Base-by-base conservation (phyloP, 2,329 filamentous ascomycete species). In the Talaromyces piceae region DNA sequence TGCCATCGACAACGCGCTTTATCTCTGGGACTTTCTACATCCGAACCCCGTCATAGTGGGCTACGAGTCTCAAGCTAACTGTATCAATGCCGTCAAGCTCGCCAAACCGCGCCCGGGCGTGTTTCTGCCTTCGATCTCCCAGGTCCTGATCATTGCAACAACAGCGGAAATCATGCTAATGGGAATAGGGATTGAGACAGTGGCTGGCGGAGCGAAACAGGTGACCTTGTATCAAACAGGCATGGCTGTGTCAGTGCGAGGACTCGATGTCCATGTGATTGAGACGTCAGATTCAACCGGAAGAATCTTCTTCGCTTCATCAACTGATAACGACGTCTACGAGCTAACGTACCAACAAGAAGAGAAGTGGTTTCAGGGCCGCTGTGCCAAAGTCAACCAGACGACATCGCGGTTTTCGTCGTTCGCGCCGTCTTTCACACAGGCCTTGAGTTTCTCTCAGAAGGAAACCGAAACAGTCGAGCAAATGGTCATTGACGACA, bases 311-410 rank as follows among this genome's bases (percentile, higher is more conserved):
- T 95, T 96, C 63, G 84, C 87, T 39, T 88, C 90, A 31, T 80
- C 79, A 47, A 79, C 77, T 47, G 88, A 91, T 58, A 89, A 89
- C 57, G 91, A 97, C 61, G 82, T 98, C 45, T 88, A 93, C 67
- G 93, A 98, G 70, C 80, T 98, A 49, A 91, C 87, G 59, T 98
- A 98, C 66, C 91, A 97, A 69, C 90, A 95, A 63, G 90, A 97
- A 67, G 93, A 98, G 70, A 86, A 87, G 60, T 98, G 93, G 93
- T 98, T 98, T 65, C 86, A 87, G 49, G 90, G 84, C 67, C 82
- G 87, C 58, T 94, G 88, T 65, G 84, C 86, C 54, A 95, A 91
- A 70, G 83, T 91, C 56, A 94, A 94, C 65, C 93, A 96, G 67
- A 91, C 86, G 45, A 85, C 81, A 65, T 83, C 81, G 3, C 84